Conservation (phyloP, 208 protist genomes). For the Trichomonas vaginalis region DNA sequence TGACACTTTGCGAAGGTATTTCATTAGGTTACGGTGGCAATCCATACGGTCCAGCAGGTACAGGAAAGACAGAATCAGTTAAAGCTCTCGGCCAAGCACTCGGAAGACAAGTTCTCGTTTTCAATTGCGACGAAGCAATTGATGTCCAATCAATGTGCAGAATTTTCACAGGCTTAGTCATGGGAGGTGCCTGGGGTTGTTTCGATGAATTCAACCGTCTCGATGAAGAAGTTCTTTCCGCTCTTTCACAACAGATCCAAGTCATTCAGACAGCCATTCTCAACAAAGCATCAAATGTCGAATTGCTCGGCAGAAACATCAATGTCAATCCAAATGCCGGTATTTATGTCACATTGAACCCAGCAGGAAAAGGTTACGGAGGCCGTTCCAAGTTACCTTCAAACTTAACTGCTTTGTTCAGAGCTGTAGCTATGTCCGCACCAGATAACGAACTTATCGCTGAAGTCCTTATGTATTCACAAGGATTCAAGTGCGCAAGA, state of each 20-base stretch:
- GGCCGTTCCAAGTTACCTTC: slow-evolving; percentile 88
- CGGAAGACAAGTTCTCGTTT: slow-evolving; percentile 87
- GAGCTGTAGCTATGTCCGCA: slow-evolving; percentile 88
- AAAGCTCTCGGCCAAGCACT: slow-evolving; percentile 86
- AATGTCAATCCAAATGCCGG: slow-evolving; percentile 65
- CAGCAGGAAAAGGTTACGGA: slow-evolving; percentile 87
- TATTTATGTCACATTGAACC: slow-evolving; percentile 95
- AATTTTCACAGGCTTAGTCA: slow-evolving; percentile 93
- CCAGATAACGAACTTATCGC: slow-evolving; percentile 87
- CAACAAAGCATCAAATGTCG: slow-evolving; percentile 53
- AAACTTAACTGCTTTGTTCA: slow-evolving; percentile 93
- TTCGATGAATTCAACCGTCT: slow-evolving; percentile 98
- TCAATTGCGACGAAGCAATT: slow-evolving; percentile 97
- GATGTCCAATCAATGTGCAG: slow-evolving; percentile 93
- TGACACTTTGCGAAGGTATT: slow-evolving; percentile 89
- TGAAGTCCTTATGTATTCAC: slow-evolving; percentile 84
- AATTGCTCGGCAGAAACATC: slow-evolving; percentile 61
- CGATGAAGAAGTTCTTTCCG: slow-evolving; percentile 87
- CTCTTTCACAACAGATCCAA: slow-evolving; percentile 94
- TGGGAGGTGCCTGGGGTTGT: slow-evolving; percentile 92
- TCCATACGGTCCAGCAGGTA: slow-evolving; percentile 90
- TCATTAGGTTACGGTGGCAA: slow-evolving; percentile 88
- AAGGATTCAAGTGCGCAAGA: slow-evolving; percentile 80
- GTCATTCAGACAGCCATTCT: slow-evolving; percentile 87
- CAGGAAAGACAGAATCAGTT: slow-evolving; percentile 93